Conservation (phyloP, 805 yeast species). For the Yamadazyma akitaensis region DNA sequence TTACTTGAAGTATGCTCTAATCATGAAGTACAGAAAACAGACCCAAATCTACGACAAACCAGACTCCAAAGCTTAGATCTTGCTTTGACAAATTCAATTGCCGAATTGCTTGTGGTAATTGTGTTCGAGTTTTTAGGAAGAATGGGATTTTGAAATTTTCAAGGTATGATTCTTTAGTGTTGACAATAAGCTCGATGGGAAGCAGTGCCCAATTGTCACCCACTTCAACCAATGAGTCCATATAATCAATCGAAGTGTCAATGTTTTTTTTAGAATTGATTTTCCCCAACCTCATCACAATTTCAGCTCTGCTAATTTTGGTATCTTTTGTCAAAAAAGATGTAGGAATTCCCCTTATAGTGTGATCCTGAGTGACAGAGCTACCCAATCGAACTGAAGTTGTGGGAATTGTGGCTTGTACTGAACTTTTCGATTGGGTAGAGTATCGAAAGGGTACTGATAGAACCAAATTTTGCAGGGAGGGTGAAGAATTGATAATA, state of each 20-base stretch:
- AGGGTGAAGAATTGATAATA: constrained; percentile 30
- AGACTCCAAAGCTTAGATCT: constrained; percentile 23
- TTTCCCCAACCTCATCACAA: constrained; percentile 20
- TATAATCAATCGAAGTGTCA: constrained; percentile 14
- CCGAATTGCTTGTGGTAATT: constrained; percentile 21
- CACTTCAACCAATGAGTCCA: constrained; percentile 19
- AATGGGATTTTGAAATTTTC: constrained; percentile 25
- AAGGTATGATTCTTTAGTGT: not conserved
- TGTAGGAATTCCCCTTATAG: constrained; percentile 35
- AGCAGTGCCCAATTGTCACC: constrained; percentile 35
- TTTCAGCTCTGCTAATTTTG: constrained; percentile 29
- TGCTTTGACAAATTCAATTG: constrained; percentile 14
- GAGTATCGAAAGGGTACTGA: constrained; percentile 20
- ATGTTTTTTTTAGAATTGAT: constrained; percentile 6
- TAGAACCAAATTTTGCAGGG: constrained; percentile 19
- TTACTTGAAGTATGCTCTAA: not conserved
- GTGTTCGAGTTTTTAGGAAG: constrained; percentile 24
- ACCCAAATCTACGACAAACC: constrained; percentile 18
- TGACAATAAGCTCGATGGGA: constrained; percentile 23
- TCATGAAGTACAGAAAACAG: not conserved
- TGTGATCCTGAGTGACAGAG: constrained; percentile 17
- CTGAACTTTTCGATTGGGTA: constrained; percentile 3
- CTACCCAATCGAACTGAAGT: constrained; percentile 21
- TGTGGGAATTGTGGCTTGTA: constrained; percentile 24
- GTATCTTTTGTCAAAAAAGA: constrained; percentile 28